A percentile compares a stretch with the other conserved stretches of the same genome.
phyloP scores from a whole-genome alignment of 2,329 filamentous ascomycete species.

The Verticillium albo-atrum region DNA sequence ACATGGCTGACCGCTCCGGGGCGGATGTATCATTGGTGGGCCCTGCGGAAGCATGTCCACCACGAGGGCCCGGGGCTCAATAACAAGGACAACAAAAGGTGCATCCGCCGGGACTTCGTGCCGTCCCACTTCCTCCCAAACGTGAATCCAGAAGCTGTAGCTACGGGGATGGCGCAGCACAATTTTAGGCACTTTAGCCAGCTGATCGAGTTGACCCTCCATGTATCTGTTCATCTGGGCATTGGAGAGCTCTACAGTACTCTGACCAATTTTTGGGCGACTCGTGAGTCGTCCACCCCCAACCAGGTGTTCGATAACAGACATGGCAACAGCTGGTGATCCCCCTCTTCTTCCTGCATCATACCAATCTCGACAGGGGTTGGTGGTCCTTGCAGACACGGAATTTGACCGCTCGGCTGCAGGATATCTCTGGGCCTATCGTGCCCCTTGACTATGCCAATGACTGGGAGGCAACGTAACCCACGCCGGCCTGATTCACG shows the following conservation, averaged over 20 bases:
- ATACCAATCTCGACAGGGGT: constrained; percentile 21
- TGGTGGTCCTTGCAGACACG: constrained; percentile 20
- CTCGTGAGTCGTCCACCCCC: too few relatives aligned
- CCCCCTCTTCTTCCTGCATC: constrained; percentile 21
- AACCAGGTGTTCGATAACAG: too few relatives aligned
- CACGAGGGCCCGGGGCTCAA: background rate
- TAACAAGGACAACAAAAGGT: constrained; percentile 34
- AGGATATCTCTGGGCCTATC: background rate
- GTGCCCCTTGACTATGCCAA: background rate
- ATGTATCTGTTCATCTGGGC: constrained; percentile 4
- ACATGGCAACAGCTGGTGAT: constrained; percentile 13
- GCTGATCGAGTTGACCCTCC: constrained; percentile 20
- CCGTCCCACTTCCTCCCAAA: too few relatives aligned
- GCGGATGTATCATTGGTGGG: constrained; percentile 2
- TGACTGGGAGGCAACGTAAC: background rate
- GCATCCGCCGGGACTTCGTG: too few relatives aligned
- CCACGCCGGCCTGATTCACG: too few relatives aligned
- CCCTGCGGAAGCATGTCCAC: constrained; percentile 1
- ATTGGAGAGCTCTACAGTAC: constrained; percentile 1
- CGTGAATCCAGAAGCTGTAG: background rate
- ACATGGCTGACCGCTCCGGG: background rate
- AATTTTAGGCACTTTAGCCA: constrained; percentile 28
- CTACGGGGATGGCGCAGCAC: constrained; percentile 21
- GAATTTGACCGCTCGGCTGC: constrained; percentile 7
- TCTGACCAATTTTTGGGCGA: too few relatives aligned